Percentiles rank a stretch among this genome's conserved stretches.
Evolutionary conservation across 139 green algal genomes (phyloP).

Genomic region (Chlamydomonas incerta): DNA sequence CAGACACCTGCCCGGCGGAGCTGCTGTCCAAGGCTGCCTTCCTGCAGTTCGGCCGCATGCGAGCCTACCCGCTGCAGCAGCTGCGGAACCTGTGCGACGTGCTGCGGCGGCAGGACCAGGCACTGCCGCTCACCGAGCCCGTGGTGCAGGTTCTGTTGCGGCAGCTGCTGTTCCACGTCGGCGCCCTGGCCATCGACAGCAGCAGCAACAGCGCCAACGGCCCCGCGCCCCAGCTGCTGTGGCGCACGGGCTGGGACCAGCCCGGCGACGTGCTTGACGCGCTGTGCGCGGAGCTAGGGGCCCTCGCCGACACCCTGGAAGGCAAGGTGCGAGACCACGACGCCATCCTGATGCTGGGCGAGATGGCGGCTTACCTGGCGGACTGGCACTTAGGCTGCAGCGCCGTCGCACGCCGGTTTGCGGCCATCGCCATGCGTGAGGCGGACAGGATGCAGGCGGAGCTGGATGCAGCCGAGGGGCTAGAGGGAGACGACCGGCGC

Average conservation of each 20-base stretch:
- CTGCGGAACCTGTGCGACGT: slow-evolving; percentile 41
- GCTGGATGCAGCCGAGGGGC: background rate
- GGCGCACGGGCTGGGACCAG: slow-evolving; percentile 37
- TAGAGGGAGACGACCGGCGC: background rate
- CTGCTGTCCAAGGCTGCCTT: slow-evolving; percentile 53
- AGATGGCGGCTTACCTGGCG: slow-evolving; percentile 57
- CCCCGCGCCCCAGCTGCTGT: slow-evolving; percentile 10
- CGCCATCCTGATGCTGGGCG: slow-evolving; percentile 53
- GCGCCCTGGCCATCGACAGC: background rate
- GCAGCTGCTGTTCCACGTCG: slow-evolving; percentile 57
- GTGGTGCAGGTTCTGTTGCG: slow-evolving; percentile 49
- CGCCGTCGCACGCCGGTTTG: slow-evolving; percentile 50
- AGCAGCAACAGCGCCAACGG: background rate
- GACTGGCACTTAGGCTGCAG: slow-evolving; percentile 9
- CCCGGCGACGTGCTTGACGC: slow-evolving; percentile 21
- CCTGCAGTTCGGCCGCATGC: slow-evolving; percentile 42
- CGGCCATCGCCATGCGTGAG: slow-evolving; percentile 34
- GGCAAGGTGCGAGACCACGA: slow-evolving; percentile 42
- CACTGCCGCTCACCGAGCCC: slow-evolving; percentile 40
- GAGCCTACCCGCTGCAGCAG: slow-evolving; percentile 47
- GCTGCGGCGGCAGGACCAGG: slow-evolving; percentile 36
- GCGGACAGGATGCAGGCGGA: slow-evolving; percentile 53
- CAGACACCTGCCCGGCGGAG: too few relatives aligned
- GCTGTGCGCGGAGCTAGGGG: slow-evolving; percentile 42
- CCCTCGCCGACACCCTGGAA: slow-evolving; percentile 52